Conservation (phyloP, 768 basidiomycete genomes). For the Atractiella rhizophila region DNA sequence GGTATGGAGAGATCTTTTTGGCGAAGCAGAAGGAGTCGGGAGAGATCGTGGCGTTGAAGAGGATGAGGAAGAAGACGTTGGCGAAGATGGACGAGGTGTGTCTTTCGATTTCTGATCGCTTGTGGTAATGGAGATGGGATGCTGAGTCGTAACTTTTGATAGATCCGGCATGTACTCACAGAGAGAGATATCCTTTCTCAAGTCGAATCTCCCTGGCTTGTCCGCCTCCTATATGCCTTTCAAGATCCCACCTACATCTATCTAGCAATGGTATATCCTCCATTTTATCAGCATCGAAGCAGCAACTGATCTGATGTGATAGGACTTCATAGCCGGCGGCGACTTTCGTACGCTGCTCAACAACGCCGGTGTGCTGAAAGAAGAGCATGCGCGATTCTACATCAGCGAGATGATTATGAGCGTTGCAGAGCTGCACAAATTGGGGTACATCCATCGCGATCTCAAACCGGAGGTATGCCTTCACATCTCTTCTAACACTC, state of each 20-base stretch:
- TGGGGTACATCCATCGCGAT: conserved; percentile 95
- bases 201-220: conserved; percentile 93
- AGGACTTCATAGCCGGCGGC: conserved; percentile 90
- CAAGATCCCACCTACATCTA: conserved; percentile 78
- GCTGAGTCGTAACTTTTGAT: background rate
- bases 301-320: background rate
- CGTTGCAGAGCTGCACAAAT: conserved; percentile 79
- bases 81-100: conserved; percentile 94
- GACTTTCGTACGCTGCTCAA: conserved; percentile 94
- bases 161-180: conserved; percentile 86
- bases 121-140: background rate
- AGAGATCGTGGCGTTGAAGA: conserved; percentile 90
- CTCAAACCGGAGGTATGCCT: conserved; percentile 74
- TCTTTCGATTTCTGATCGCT: background rate
- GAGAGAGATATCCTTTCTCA: conserved; percentile 94
- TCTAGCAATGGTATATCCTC: conserved; percentile 48
- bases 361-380: conserved; percentile 90
- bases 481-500: background rate
- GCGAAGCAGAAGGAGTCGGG: conserved; percentile 86
- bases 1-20: conserved; percentile 91
- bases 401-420: conserved; percentile 93
- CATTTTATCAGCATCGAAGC: background rate
- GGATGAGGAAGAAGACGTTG: conserved; percentile 79
- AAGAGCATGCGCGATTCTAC: conserved; percentile 89
- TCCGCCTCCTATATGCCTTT: conserved; percentile 80